Percentiles rank a stretch among this genome's conserved stretches.
Conservation (phyloP, 441 rosid species). For the Populus hybrid region DNA sequence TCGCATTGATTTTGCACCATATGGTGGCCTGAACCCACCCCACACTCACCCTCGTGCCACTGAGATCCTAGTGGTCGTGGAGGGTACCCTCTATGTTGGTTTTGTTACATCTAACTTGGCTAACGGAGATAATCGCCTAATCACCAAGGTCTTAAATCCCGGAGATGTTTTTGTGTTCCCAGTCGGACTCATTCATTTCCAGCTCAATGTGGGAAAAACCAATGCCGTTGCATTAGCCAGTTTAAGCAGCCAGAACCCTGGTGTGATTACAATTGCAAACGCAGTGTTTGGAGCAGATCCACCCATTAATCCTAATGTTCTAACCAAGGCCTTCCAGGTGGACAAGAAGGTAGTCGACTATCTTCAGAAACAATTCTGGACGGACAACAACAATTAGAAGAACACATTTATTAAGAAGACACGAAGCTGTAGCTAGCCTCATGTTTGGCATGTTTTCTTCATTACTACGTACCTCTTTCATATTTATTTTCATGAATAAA, state of each 20-base stretch:
- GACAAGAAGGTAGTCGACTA: constrained; percentile 12
- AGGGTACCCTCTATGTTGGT: constrained; percentile 24
- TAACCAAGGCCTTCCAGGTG: constrained; percentile 33
- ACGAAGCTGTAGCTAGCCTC: too few species aligned
- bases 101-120: neutral
- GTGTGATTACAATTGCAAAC: constrained; percentile 18
- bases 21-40: constrained; percentile 26
- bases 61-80: constrained; percentile 30
- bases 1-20: constrained; percentile 43
- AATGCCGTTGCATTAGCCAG: too few species aligned
- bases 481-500: too few species aligned
- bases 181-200: too few species aligned
- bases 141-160: constrained; percentile 23
- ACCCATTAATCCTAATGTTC: constrained; percentile 21
- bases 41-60: constrained; percentile 33
- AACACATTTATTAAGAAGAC: too few species aligned
- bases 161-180: constrained; percentile 45
- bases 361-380: constrained; percentile 14
- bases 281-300: constrained; percentile 29
- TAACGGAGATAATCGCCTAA: neutral
- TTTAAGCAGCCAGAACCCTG: too few species aligned
- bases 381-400: neutral
- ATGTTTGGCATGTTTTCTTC: too few species aligned
- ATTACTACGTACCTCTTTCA: too few species aligned
- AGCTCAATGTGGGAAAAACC: too few species aligned